Conservation (phyloP, 345 rosid species). For the Anacardium occidentale region DNA sequence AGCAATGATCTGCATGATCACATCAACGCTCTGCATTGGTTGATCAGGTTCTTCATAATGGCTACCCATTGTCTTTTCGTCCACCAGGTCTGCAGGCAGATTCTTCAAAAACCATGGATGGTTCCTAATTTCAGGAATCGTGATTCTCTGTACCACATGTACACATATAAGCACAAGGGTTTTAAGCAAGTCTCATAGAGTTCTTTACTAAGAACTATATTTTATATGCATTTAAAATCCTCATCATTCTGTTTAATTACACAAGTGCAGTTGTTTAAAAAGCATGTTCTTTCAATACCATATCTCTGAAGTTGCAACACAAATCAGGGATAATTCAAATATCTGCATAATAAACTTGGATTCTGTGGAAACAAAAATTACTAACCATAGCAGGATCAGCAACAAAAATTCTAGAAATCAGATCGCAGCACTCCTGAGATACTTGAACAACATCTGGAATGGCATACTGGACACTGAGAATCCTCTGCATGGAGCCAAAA, state of each 20-base stretch:
- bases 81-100: conserved; percentile 79
- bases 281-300: neutral
- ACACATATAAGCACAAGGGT: neutral
- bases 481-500: conserved; percentile 52
- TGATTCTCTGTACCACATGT: conserved; percentile 63
- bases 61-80: conserved; percentile 48
- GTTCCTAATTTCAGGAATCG: conserved; percentile 70
- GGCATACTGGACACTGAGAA: conserved; percentile 79
- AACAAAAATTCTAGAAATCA: conserved; percentile 82
- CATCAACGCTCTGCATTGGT: conserved; percentile 78
- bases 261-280: neutral
- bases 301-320: neutral
- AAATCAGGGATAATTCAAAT: neutral
- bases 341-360: neutral
- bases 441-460: conserved; percentile 72
- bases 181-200: neutral
- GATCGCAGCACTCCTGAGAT: conserved; percentile 74
- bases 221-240: neutral
- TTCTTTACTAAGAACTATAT: neutral
- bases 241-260: neutral
- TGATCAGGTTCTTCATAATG: conserved; percentile 81
- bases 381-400: conserved; percentile 75
- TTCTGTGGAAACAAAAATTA: conserved; percentile 3
- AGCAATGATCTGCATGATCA: conserved; percentile 89
- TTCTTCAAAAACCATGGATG: conserved; percentile 93